Conservation (phyloP, 108 stramenopile genomes). For the Pseudonitzschia delicatissima region DNA sequence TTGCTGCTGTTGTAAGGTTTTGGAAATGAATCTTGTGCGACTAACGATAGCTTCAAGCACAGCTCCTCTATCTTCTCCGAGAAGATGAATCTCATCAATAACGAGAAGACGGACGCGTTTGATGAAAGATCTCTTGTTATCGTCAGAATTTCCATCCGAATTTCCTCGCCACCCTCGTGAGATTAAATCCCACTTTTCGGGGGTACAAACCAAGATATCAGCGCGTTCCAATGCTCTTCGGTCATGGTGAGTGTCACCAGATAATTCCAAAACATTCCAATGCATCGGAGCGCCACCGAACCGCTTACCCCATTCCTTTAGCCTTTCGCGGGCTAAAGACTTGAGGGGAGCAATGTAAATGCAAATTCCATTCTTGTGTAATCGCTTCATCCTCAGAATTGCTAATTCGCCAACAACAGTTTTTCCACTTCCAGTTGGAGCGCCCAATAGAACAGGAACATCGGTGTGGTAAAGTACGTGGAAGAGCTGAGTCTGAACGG, state of each 20-base stretch:
- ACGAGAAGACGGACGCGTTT: constrained; percentile 86
- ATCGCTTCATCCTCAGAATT: constrained; percentile 83
- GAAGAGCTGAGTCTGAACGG: constrained; percentile 92
- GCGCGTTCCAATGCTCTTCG: constrained; percentile 73
- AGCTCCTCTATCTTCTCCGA: constrained; percentile 98
- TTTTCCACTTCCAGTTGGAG: constrained; percentile 88
- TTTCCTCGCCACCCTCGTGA: constrained; percentile 91
- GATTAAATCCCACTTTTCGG: constrained; percentile 99
- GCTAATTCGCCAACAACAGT: constrained; percentile 34
- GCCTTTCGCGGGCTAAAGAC: constrained; percentile 94
- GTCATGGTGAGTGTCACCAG: constrained; percentile 96
- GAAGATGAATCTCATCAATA: constrained; percentile 98
- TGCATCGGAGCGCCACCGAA: constrained; percentile 75
- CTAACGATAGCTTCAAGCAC: constrained; percentile 97
- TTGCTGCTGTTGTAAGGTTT: constrained; percentile 36
- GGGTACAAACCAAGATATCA: constrained; percentile 96
- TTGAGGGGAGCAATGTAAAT: constrained; percentile 99
- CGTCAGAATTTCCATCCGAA: constrained; percentile 27
- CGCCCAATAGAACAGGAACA: constrained; percentile 91
- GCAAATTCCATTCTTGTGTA: constrained; percentile 68
- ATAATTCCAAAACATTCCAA: constrained; percentile 94
- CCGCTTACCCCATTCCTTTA: constrained; percentile 91
- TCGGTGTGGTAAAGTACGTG: constrained; percentile 89
- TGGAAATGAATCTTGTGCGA: constrained; percentile 91
- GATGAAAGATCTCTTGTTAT: constrained; percentile 66